phyloP scores from a whole-genome alignment of 345 rosid genomes.

The Boechera divaricarpa region DNA sequence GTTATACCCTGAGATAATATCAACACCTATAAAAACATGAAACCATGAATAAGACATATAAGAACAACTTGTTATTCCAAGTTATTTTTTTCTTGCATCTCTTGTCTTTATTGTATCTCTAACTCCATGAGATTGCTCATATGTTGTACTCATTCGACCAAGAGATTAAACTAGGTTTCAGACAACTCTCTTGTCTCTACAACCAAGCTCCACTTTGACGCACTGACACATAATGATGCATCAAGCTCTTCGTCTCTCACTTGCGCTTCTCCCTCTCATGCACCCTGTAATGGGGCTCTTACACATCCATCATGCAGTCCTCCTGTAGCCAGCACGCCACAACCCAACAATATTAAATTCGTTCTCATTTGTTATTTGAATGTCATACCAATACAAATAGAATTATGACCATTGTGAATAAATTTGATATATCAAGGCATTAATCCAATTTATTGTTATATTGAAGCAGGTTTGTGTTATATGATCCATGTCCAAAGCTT shows the following conservation, averaged over 20 bases:
- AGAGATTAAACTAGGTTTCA: neutral
- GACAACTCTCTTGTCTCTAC: neutral
- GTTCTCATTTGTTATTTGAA: no score
- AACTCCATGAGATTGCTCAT: neutral
- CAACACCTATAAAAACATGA: neutral
- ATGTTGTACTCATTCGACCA: neutral
- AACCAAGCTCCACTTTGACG: neutral
- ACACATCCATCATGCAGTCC: neutral
- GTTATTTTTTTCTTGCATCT: neutral
- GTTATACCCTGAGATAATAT: no score
- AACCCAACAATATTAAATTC: no score
- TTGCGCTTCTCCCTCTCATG: neutral
- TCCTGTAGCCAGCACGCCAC: neutral
- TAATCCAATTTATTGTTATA: no score
- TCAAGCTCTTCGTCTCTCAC: neutral
- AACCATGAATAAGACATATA: no score
- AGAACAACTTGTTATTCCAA: neutral
- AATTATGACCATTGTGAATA: neutral
- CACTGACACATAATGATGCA: neutral
- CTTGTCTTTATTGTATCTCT: no score
- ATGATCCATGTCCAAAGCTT: neutral
- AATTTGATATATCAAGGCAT: neutral
- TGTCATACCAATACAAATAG: neutral
- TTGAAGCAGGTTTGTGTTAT: neutral
- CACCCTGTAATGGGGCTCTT: neutral